Conservation (phyloP, 805 yeast species). For the Metschnikowia bowlesiae region DNA sequence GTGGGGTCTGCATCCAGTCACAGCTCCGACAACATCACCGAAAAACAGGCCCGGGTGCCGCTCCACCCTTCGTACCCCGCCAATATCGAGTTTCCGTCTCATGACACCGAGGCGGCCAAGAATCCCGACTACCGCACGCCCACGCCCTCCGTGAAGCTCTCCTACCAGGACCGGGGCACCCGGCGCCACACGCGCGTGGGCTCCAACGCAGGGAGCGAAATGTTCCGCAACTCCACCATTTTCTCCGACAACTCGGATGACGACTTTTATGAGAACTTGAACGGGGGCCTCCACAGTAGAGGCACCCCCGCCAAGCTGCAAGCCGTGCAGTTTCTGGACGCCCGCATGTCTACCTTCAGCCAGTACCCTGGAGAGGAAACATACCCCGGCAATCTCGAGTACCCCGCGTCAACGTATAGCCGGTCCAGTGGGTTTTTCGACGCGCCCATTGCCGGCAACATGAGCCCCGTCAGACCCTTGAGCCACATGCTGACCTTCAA, state of each 20-base stretch:
- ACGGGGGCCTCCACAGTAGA: conserved; percentile 15
- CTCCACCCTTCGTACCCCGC: conserved; percentile 5
- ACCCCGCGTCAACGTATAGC: conserved; percentile 15
- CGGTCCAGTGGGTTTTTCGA: conserved; percentile 8
- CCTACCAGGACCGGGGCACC: conserved; percentile 2
- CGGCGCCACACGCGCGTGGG: conserved; percentile 8
- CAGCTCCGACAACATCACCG: background rate
- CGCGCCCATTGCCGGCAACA: background rate
- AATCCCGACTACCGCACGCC: background rate
- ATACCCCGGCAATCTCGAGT: conserved; percentile 10
- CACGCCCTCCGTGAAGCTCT: background rate
- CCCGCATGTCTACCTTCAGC: conserved; percentile 6
- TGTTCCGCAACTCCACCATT: conserved; percentile 6
- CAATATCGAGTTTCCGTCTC: background rate
- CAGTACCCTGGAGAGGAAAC: conserved; percentile 3
- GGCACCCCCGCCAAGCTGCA: conserved; percentile 1
- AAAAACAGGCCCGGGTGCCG: background rate
- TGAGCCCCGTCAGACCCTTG: background rate
- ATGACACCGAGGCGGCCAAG: background rate
- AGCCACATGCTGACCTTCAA: background rate
- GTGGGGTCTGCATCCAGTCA: background rate
- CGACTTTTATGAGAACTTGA: conserved; percentile 17
- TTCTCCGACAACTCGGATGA: conserved; percentile 14
- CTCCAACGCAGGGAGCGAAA: conserved; percentile 8
- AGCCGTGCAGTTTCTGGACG: conserved; percentile 8